A percentile compares a stretch with the other conserved stretches of the same genome.
Evolutionary conservation across 192 early-diverging fungal genomes (phyloP).

Genomic region (Irineochytrium annulatum): DNA sequence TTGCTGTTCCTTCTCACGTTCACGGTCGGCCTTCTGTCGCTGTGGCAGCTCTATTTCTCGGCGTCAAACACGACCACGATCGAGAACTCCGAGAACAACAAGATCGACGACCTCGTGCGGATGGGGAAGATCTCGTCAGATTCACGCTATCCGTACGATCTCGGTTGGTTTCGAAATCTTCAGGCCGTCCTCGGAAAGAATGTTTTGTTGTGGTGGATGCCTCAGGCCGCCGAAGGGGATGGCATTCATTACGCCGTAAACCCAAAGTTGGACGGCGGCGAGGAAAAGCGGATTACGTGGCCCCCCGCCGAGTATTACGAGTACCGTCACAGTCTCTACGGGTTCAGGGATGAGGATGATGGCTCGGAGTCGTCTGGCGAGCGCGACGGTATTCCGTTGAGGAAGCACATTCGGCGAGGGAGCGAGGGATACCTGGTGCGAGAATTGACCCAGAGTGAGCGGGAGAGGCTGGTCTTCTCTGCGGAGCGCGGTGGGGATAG

Average conservation of each 20-base stretch:
- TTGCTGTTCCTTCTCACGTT: conserved; percentile 65
- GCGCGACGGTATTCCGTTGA: background rate
- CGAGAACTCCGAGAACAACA: conserved; percentile 73
- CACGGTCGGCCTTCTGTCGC: conserved; percentile 62
- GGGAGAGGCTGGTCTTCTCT: conserved; percentile 23
- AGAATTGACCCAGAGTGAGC: conserved; percentile 32
- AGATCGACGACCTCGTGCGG: conserved; percentile 58
- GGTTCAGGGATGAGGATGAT: conserved; percentile 2
- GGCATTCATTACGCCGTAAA: conserved; percentile 66
- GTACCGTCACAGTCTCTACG: too few species aligned
- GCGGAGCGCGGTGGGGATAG: conserved; percentile 1
- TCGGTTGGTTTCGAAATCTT: conserved; percentile 72
- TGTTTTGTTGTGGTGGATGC: conserved; percentile 75
- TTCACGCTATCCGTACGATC: conserved; percentile 71
- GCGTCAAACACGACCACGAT: conserved; percentile 75
- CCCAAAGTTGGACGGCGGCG: conserved; percentile 3
- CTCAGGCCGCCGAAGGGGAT: conserved; percentile 52
- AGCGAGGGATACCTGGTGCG: conserved; percentile 53
- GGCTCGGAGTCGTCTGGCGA: conserved; percentile 1
- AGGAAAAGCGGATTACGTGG: conserved; percentile 44
- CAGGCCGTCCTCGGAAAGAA: conserved; percentile 61
- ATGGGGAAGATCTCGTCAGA: conserved; percentile 58
- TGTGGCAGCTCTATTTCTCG: conserved; percentile 72
- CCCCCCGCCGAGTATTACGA: conserved; percentile 69
- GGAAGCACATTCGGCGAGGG: conserved; percentile 32